These are phyloP conservation scores for Zygnema circumcarinatum DNA, from an alignment of 139 green algal species.

Conservation along the genomic window DNA sequence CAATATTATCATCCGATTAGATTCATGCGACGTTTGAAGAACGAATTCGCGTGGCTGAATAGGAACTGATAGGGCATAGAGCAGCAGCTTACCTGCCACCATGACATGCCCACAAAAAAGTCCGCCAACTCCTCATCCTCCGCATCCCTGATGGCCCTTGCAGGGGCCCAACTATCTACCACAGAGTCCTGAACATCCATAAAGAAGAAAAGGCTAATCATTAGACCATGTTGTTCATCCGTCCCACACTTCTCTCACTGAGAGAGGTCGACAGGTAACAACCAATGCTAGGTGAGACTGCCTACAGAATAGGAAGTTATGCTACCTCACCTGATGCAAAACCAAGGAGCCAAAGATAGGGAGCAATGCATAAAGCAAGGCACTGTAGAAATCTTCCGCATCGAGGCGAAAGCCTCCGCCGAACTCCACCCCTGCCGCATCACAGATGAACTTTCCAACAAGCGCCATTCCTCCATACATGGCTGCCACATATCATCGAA, in stretches of 20 bases:
- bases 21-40: too few relatives aligned
- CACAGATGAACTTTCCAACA: slow-evolving; percentile 35
- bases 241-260: background rate
- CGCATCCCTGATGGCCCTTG: slow-evolving; percentile 17
- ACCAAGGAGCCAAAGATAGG: slow-evolving; percentile 23
- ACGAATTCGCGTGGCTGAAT: too few relatives aligned
- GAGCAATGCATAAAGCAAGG: background rate
- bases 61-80: too few relatives aligned
- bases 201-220: background rate
- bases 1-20: too few relatives aligned
- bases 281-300: background rate
- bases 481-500: slow-evolving; percentile 30
- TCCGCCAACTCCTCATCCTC: slow-evolving; percentile 36
- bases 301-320: background rate
- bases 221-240: background rate
- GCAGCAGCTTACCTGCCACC: slow-evolving; percentile 19
- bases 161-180: slow-evolving; percentile 24
- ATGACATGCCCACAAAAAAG: slow-evolving; percentile 17
- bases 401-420: slow-evolving; percentile 28
- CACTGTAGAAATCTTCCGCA: slow-evolving; percentile 40
- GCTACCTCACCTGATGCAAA: slow-evolving; percentile 23
- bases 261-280: background rate
- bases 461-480: slow-evolving; percentile 48
- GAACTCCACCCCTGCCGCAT: slow-evolving; percentile 25
- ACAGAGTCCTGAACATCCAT: slow-evolving; percentile 28